Percentiles rank a stretch among this genome's conserved stretches.
Evolutionary conservation across 306 rosid species (phyloP).

Genomic region (Pterocarpus macrocarpus): DNA sequence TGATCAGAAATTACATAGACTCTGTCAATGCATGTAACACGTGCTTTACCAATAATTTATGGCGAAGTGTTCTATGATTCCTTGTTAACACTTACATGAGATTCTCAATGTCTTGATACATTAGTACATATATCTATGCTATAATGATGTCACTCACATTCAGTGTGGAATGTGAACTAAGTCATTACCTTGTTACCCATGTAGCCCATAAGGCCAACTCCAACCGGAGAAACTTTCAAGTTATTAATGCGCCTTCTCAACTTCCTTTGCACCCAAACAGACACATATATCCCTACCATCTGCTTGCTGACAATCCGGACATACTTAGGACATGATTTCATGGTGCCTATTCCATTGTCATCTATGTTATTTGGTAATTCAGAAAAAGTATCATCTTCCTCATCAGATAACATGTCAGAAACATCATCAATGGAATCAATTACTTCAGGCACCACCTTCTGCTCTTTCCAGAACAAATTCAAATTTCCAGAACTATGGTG

Average conservation of each 20-base stretch:
- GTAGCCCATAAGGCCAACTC: conserved; percentile 97
- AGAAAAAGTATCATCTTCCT: conserved; percentile 62
- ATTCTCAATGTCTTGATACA: conserved; percentile 12
- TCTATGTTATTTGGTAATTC: conserved; percentile 54
- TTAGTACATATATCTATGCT: not conserved
- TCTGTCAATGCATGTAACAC: conserved; percentile 2
- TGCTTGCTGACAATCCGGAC: conserved; percentile 91
- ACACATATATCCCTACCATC: conserved; percentile 95
- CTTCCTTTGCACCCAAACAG: conserved; percentile 91
- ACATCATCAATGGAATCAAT: conserved; percentile 56
- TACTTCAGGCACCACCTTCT: conserved; percentile 53
- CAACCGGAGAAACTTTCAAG: conserved; percentile 89
- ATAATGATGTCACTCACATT: conserved; percentile 15
- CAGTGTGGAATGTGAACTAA: not conserved
- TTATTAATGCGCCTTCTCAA: conserved; percentile 85
- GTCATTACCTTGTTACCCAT: conserved; percentile 92
- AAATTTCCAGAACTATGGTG: conserved; percentile 74
- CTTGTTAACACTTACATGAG: not conserved
- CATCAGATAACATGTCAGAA: conserved; percentile 60
- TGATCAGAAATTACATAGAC: conserved; percentile 29
- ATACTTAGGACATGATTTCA: conserved; percentile 58
- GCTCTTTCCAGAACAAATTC: conserved; percentile 58
- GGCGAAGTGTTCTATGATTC: not conserved
- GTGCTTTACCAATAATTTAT: not conserved
- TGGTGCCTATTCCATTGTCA: conserved; percentile 27